These are phyloP conservation scores for Syncephalastrum monosporum DNA, from an alignment of 371 early-diverging fungal species.

Conservation along the genomic window DNA sequence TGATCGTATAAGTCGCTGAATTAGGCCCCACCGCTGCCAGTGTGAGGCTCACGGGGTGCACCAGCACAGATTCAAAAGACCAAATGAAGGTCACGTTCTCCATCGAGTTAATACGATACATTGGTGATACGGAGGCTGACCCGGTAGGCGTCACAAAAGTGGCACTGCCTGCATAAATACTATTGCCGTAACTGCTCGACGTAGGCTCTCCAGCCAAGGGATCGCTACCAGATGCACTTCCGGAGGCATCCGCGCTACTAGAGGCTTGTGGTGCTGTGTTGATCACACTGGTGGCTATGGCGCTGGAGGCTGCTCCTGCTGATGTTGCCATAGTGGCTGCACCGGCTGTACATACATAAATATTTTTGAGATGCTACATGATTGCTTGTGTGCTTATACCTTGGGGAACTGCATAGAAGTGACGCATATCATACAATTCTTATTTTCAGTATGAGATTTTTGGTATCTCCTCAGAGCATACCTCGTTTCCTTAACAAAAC, in stretches of 20 bases:
- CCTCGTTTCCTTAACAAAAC: no score
- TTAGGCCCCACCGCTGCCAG: constrained; percentile 46
- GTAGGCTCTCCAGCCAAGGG: constrained; percentile 33
- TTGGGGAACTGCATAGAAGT: no score
- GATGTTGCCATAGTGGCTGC: no score
- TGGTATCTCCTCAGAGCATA: no score
- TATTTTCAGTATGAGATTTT: no score
- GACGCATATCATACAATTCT: no score
- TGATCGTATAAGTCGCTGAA: constrained; percentile 39
- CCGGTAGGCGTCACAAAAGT: constrained; percentile 40
- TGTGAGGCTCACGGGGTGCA: constrained; percentile 42
- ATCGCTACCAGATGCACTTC: constrained; percentile 4
- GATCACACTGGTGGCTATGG: neutral
- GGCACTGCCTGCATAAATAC: constrained; percentile 33
- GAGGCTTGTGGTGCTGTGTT: neutral
- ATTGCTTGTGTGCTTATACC: no score
- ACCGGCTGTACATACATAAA: no score
- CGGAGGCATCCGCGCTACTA: neutral
- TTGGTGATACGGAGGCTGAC: constrained; percentile 42
- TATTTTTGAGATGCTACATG: no score
- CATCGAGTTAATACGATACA: constrained; percentile 35
- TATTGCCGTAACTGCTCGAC: constrained; percentile 38
- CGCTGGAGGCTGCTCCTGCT: neutral
- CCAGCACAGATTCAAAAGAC: constrained; percentile 36
- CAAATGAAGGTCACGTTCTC: constrained; percentile 51